phyloP scores from a whole-genome alignment of 352 stramenopile species.

The Globisporangium uncinulatum region DNA sequence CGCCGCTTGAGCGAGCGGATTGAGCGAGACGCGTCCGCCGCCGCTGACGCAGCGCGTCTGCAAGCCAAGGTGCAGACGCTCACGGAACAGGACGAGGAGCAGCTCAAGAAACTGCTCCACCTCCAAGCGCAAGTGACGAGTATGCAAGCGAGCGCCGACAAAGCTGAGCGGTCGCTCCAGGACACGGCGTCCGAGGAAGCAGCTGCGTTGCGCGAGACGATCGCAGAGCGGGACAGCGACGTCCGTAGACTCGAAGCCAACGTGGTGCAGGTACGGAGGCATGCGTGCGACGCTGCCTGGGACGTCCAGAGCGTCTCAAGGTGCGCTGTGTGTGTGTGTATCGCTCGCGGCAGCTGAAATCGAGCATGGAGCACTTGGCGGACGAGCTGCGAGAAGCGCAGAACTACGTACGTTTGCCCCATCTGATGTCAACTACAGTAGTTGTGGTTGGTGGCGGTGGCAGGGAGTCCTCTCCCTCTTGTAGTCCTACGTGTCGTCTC shows the following conservation, averaged over 20 bases:
- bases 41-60: constrained; percentile 2
- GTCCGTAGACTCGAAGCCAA: constrained; percentile 24
- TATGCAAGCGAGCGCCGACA: constrained; percentile 16
- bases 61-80: constrained; percentile 12
- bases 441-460: no score
- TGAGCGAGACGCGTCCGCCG: constrained; percentile 1
- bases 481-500: no score
- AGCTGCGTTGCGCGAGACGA: constrained; percentile 18
- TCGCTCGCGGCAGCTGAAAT: constrained; percentile 17
- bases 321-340: background rate
- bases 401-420: constrained; percentile 44
- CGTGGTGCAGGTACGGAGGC: constrained; percentile 15
- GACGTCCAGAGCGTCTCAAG: background rate
- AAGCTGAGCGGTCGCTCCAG: constrained; percentile 15
- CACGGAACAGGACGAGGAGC: constrained; percentile 18
- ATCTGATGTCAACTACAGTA: no score
- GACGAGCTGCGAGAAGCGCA: constrained; percentile 50
- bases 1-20: constrained; percentile 12
- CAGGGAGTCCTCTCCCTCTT: no score
- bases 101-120: constrained; percentile 25
- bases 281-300: background rate
- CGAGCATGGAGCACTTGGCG: constrained; percentile 35
- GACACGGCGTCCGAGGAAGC: constrained; percentile 22
- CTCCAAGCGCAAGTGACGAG: constrained; percentile 25
- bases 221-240: constrained; percentile 21